Conservation (phyloP, 768 basidiomycete genomes). For the Lactifluus echinatus region DNA sequence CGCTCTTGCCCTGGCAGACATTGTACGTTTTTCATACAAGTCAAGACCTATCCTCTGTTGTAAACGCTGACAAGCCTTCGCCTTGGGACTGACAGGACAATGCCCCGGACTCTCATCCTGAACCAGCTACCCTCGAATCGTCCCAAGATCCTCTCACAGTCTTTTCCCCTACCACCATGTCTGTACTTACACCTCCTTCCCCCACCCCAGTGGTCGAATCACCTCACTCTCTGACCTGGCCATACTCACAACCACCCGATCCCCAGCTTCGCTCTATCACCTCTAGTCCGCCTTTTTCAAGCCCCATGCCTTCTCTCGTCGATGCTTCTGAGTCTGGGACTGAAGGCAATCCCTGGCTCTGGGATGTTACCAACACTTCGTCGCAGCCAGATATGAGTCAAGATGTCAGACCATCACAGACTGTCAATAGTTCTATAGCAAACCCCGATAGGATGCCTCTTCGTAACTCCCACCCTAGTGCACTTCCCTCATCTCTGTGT, state of each 20-base stretch:
- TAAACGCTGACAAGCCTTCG: conserved; percentile 13
- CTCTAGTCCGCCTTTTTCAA: not conserved
- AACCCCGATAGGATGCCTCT: not conserved
- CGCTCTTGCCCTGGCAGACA: not conserved
- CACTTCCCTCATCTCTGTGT: not conserved
- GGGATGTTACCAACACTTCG: not conserved
- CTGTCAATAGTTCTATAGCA: not conserved
- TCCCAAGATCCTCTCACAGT: not conserved
- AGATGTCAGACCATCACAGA: not conserved
- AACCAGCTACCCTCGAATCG: not conserved
- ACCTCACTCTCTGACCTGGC: not conserved
- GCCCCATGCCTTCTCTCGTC: not conserved
- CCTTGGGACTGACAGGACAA: not conserved
- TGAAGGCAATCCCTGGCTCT: not conserved
- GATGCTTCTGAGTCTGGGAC: not conserved
- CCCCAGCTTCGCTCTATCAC: not conserved
- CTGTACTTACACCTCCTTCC: not conserved
- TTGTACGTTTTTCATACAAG: conserved; percentile 7
- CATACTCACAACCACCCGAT: not conserved
- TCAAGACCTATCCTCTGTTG: not conserved
- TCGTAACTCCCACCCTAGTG: not conserved
- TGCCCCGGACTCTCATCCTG: not conserved
- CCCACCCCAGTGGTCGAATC: not conserved
- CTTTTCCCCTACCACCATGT: not conserved
- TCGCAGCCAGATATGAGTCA: not conserved